A percentile compares a stretch with the other conserved stretches of the same genome.
Conservation (phyloP, 2,329 filamentous ascomycete genomes). For the Mariannaea elegans region DNA sequence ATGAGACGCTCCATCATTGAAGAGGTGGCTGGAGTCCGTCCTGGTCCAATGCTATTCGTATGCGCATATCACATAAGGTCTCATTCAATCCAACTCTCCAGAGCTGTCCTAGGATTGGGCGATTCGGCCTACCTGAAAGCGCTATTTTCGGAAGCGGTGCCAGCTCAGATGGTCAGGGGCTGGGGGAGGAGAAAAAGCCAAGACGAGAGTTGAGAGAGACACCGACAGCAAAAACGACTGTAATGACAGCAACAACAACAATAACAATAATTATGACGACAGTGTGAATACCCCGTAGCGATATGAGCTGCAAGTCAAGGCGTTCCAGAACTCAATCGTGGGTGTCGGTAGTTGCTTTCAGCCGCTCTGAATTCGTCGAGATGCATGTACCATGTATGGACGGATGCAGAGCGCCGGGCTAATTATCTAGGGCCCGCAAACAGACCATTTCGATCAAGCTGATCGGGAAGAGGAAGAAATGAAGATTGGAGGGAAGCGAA, state of each 20-base stretch:
- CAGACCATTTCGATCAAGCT: too few species aligned
- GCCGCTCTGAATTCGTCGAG: neutral
- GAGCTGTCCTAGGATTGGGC: conserved; percentile 31
- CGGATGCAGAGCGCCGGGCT: too few species aligned
- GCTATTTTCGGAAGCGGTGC: conserved; percentile 38
- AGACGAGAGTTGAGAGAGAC: neutral
- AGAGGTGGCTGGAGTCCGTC: conserved; percentile 1
- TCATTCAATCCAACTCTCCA: conserved; percentile 22
- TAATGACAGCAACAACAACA: neutral
- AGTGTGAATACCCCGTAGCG: too few species aligned
- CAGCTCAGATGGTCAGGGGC: conserved; percentile 31
- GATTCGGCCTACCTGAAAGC: conserved; percentile 28
- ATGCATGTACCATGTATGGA: neutral
- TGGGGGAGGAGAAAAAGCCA: conserved; percentile 3
- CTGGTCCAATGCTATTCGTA: neutral
- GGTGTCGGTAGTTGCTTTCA: conserved; percentile 3
- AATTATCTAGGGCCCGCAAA: too few species aligned
- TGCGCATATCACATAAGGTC: conserved; percentile 24
- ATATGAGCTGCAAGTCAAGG: neutral
- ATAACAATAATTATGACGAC: neutral
- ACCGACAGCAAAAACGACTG: conserved; percentile 1
- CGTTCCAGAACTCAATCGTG: conserved; percentile 1
- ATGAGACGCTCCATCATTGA: neutral
- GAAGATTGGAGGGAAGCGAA: too few species aligned
- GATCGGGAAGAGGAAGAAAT: too few species aligned